Base-by-base conservation (phyloP, 129 eudicot species). In the Scalesia atractyloides region DNA sequence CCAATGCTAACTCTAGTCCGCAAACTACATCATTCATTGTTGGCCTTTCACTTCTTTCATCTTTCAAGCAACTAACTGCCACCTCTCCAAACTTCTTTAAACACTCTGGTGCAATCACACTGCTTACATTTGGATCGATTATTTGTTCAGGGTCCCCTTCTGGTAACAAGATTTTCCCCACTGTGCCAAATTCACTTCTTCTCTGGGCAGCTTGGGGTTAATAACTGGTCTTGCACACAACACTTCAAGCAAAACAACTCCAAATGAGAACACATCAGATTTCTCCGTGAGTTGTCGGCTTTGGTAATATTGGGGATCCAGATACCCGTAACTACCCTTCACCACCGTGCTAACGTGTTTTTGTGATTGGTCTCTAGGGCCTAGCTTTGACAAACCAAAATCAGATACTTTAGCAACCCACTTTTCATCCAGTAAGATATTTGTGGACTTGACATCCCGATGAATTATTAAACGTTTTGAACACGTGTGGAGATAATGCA, bases 241-340 rank as follows among this genome's bases (percentile, higher is more conserved):
- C 16, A 81, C 86, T 52, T 86, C 88, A 5, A 83, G 49, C 53
- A 86, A 59, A 9, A 86, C 91, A n/a, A 86, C 86, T 1, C 91
- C 91, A 41, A 86, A 86, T 0, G 91, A 83, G 68, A 83, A 86
- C 7, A 86, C 91, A 16, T 86, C 87, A 5, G 87, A 73, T 34
- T 80, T 76, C 0, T 56, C 83, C 0, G 85, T 84, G 18, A 84
- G 37, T 44, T 62, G 73, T 43, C n/a, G 59, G 3, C 22, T 56
- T 52, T 44, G 20, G 48, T 7, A 80, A 43, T 80, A 84, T 49
- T 77, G 81, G 1, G 85, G 85, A 70, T 84, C 88, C 41, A 84
- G 20, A 54, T 84, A 84, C 62, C 84, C 84, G 0, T 80, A 12
- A 33, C 71, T 84, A 51, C 87, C 87, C 62, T 84, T 84, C 60